phyloP scores from a whole-genome alignment of 352 stramenopile genomes.

The Plasmopara muralis region DNA sequence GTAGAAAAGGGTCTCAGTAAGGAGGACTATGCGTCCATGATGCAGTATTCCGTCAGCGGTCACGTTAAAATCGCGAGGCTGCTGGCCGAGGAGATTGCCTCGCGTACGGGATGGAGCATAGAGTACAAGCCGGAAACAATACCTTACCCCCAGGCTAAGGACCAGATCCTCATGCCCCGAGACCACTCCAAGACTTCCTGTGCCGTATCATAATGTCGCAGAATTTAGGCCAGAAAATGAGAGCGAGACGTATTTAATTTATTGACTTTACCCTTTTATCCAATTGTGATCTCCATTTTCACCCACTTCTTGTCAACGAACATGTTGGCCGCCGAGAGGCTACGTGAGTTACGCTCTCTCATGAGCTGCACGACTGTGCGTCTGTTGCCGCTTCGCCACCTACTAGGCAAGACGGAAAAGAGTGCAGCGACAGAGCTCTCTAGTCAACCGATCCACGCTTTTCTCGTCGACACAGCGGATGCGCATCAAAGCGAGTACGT shows the following conservation, averaged over 20 bases:
- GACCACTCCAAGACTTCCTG: conserved; percentile 40
- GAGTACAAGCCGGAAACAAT: conserved; percentile 49
- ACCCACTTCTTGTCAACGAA: not conserved
- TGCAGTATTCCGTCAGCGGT: conserved; percentile 78
- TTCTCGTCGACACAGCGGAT: conserved; percentile 95
- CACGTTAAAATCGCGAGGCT: conserved; percentile 78
- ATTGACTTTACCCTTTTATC: conserved; percentile 1
- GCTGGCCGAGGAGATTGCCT: conserved; percentile 64
- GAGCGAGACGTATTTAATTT: conserved; percentile 29
- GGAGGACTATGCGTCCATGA: conserved; percentile 70
- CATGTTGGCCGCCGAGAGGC: conserved; percentile 47
- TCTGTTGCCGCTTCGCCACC: conserved; percentile 54
- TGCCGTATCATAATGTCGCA: conserved; percentile 24
- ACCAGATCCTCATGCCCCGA: conserved; percentile 65
- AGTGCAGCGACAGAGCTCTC: conserved; percentile 21
- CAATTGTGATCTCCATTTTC: not conserved
- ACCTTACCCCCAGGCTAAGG: conserved; percentile 74
- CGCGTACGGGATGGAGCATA: conserved; percentile 57
- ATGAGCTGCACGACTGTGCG: conserved; percentile 57
- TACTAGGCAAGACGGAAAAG: conserved; percentile 38
- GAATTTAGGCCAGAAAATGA: conserved; percentile 11
- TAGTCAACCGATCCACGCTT: conserved; percentile 70
- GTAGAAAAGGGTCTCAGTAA: conserved; percentile 58
- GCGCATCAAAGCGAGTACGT: conserved; percentile 99
- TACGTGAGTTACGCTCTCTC: conserved; percentile 56